Evolutionary conservation across 768 basidiomycete species (phyloP), one percentile per base, ranked within the genome.

Genomic region (Pleurotus tuoliensis): DNA sequence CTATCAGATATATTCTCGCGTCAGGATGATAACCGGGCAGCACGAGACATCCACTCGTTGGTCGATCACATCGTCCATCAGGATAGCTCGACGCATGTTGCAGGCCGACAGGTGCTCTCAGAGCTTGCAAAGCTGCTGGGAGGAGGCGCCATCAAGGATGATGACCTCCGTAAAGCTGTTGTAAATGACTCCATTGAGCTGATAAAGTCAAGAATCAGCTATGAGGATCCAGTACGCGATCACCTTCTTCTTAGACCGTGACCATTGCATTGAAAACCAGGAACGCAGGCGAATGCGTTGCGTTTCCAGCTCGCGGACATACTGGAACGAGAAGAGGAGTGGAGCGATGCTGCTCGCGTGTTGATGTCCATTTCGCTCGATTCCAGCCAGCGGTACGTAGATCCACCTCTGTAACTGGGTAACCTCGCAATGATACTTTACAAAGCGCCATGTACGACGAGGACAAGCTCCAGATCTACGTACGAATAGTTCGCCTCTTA

Each of bases 321-420:
- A 6, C 77, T 95, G 11, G 94, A 97, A 66, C 67, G 76, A 3
- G 92, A 95, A 53, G 95, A 99, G 69, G 92, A 94, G 67, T 98
- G 94, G 90, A 88, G 87, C 58, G 90, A 87, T 49, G 94, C 97
- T 12, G 97, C 97, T 0, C 85, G 87, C 51, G 89, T 96, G 37
- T 80, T 98, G 41, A 95, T 92, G 83, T 86, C 87, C 40, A 93
- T 98, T 41, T 94, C 93, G 5, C 77, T 97, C 41, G 96, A 98
- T 68, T 88, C 92, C 20, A 87, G 88, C 25, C 86, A 90, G 67
- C 82, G 94, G 95, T 93, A 59, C 63, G 79, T 64, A 5, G 15
- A 22, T 25, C 43, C 13, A 30, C 12, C 30, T 25, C 45, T 27
- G 9, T 13, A 13, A 12, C 43, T 27, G 47, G n/a, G 11, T n/a